Conservation (phyloP, 768 basidiomycete species). For the Tremella mesenterica region DNA sequence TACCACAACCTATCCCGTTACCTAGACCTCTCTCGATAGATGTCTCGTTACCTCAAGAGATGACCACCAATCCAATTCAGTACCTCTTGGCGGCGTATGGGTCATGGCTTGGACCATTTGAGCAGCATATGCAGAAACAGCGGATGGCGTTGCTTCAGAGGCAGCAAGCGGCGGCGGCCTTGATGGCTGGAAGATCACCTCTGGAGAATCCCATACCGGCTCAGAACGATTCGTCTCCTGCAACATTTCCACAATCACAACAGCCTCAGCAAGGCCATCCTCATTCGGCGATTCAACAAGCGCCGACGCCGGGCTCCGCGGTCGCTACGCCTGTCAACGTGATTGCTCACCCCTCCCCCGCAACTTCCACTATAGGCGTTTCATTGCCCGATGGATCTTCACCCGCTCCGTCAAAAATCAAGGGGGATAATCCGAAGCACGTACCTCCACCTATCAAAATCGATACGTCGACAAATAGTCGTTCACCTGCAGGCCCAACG, state of each 20-base stretch:
- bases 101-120: constrained; percentile 27
- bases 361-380: background rate
- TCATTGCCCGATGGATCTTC: background rate
- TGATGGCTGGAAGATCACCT: constrained; percentile 10
- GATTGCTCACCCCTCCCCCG: background rate
- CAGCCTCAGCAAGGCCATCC: constrained; percentile 11
- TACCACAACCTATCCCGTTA: constrained; percentile 16
- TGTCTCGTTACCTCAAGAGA: constrained; percentile 1
- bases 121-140: constrained; percentile 22
- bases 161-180: constrained; percentile 1
- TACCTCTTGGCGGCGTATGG: constrained; percentile 24
- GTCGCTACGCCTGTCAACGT: background rate
- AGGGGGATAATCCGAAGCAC: background rate
- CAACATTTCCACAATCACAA: constrained; percentile 3
- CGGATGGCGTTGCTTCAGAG: constrained; percentile 2
- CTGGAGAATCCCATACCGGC: background rate
- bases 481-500: background rate
- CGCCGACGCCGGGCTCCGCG: background rate
- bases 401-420: background rate
- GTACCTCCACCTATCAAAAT: constrained; percentile 9
- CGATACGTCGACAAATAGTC: background rate
- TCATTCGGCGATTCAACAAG: background rate
- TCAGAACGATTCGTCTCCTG: background rate
- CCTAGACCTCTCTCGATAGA: constrained; percentile 12
- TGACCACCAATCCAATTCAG: constrained; percentile 20